Base-by-base conservation (phyloP, 495 filamentous ascomycete genomes). In the Penicillium flavigenum region DNA sequence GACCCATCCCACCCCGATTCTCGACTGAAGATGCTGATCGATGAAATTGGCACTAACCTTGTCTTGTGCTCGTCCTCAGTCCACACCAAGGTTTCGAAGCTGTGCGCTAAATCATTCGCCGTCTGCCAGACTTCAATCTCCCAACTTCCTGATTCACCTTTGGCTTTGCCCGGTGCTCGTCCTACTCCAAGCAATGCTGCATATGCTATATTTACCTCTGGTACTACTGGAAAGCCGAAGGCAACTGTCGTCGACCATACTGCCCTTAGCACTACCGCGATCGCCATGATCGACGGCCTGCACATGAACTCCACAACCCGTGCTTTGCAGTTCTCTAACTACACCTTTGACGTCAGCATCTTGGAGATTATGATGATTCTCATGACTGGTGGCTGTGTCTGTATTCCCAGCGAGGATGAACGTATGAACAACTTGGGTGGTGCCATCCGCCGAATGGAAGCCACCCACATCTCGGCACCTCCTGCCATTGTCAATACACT, bases 261-360 rank as follows among this genome's bases (percentile, higher is more conserved):
- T 26, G 66, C 64, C 12, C 64, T 79, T 11, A 71, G 66, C 5
- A 69, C 70, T 17, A 66, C 66, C 1, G 65, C 71, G 36, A 51
- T 72, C 12, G 64, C 67, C n/a, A 67, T 75, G 57, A 62, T 54
- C 14, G 58, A 63, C 14, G 72, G 75, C 1, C 63, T 86, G 16
- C 57, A 70, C 10, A 79, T 88, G 43, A 69, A 77, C 36, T 61
- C 76, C 0, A 63, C 68, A 0, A 83, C 82, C 16, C 79, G 88
- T 8, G 78, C 85, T 8, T 76, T 91, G 59, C 87, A 91, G 57
- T 83, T 88, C 52, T 85, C 87, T 2, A 84, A 83, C 45, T 88
- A 84, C 63, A 83, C 84, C 2, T 88, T 88, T 39, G 88, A 92
- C 57, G 80, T 84, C 29, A 83, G 83, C 43, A 74, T 90, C 19